phyloP scores from a whole-genome alignment of 2,329 filamentous ascomycete species.

The Curvularia hawaiiensis region DNA sequence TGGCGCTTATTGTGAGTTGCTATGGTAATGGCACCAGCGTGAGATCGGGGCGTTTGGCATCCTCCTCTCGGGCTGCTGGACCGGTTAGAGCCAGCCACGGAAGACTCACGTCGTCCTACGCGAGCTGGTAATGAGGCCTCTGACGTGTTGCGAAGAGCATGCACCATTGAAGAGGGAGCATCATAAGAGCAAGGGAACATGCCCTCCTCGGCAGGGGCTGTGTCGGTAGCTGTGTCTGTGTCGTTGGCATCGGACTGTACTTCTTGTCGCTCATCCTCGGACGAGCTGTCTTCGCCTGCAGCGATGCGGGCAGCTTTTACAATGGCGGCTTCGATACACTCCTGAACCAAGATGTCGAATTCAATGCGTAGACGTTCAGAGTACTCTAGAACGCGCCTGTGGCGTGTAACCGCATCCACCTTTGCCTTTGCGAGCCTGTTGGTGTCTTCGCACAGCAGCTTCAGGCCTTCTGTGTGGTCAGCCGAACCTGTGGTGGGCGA shows the following conservation, averaged over 20 bases:
- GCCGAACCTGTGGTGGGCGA: conserved; percentile 89
- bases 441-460: conserved; percentile 86
- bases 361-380: conserved; percentile 94
- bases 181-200: conserved; percentile 65
- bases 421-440: conserved; percentile 84
- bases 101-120: conserved; percentile 59
- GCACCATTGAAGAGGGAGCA: conserved; percentile 60
- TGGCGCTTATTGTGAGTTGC: conserved; percentile 71
- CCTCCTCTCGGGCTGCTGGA: conserved; percentile 92
- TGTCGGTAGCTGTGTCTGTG: conserved; percentile 30
- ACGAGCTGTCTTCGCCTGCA: conserved; percentile 82
- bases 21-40: conserved; percentile 65
- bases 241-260: conserved; percentile 55
- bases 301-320: conserved; percentile 88
- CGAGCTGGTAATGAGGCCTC: conserved; percentile 54
- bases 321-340: conserved; percentile 92
- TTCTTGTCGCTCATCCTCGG: conserved; percentile 54
- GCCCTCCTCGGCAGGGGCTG: conserved; percentile 55
- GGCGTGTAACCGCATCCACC: conserved; percentile 89
- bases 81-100: conserved; percentile 74
- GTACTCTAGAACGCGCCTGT: conserved; percentile 93
- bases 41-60: conserved; percentile 80
- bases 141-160: conserved; percentile 61
- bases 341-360: conserved; percentile 89
- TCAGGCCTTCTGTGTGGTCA: conserved; percentile 90